These are phyloP conservation scores for Solanum boliviense DNA, from an alignment of 257 asterid species.

Conservation along the genomic window DNA sequence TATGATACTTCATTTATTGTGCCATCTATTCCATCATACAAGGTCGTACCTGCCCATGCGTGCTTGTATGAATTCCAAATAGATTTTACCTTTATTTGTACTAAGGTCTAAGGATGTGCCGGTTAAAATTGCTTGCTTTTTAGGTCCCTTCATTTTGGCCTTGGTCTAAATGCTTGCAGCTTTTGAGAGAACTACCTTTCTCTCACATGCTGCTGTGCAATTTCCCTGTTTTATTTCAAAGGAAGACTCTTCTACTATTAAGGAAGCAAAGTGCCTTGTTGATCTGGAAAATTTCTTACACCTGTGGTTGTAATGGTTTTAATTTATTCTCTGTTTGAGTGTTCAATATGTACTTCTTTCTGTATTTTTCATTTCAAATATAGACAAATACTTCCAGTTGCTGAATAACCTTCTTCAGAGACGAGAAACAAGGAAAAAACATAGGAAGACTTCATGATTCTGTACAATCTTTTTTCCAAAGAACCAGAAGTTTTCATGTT, in stretches of 20 bases:
- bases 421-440: neutral
- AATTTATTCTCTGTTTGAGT: neutral
- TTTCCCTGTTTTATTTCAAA: neutral
- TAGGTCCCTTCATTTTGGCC: neutral
- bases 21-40: neutral
- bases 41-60: neutral
- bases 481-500: neutral
- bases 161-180: neutral
- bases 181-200: neutral
- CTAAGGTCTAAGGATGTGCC: neutral
- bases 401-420: neutral
- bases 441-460: neutral
- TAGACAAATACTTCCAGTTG: neutral
- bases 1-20: slow-evolving; percentile 14
- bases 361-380: neutral
- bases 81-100: neutral
- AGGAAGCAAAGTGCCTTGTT: neutral
- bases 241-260: neutral
- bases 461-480: neutral
- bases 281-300: neutral
- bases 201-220: neutral
- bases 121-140: neutral
- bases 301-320: neutral
- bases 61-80: neutral
- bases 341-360: neutral